phyloP scores from a whole-genome alignment of 768 basidiomycete species.

The Suillus ampliporus region DNA sequence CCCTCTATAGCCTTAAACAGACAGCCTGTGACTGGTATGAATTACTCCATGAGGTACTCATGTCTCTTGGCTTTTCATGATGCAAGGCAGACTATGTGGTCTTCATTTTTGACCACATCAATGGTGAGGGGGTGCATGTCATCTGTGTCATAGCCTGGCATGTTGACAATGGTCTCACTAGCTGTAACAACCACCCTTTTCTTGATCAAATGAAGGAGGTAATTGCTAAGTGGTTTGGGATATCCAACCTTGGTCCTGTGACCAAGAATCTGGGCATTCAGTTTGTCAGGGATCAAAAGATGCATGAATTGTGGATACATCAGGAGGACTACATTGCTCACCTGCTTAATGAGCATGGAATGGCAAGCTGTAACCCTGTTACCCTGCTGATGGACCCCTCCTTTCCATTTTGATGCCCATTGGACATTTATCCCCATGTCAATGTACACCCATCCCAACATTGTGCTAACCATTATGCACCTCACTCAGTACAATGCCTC shows the following conservation, averaged over 20 bases:
- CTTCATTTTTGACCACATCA: background rate
- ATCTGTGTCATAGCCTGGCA: background rate
- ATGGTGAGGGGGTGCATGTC: too few species aligned
- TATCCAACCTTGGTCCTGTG: background rate
- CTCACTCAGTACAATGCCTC: slow-evolving; percentile 38
- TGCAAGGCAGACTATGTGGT: background rate
- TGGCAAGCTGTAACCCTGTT: background rate
- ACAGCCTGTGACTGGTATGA: slow-evolving; percentile 38
- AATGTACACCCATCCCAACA: slow-evolving; percentile 38
- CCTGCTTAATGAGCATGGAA: background rate
- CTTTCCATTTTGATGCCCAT: background rate
- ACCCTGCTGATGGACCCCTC: background rate
- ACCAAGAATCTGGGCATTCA: background rate
- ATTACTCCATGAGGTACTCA: background rate
- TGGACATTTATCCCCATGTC: background rate
- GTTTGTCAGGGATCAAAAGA: background rate
- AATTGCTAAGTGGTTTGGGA: background rate
- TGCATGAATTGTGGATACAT: background rate
- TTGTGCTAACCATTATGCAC: slow-evolving; percentile 35
- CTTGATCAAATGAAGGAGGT: background rate
- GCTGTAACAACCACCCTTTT: background rate
- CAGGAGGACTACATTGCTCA: background rate
- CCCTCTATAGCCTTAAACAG: slow-evolving; percentile 48
- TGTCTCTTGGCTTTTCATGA: background rate
- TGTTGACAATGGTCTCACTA: background rate